Base-by-base conservation (phyloP, 75 land plant genomes). In the Selaginella moellendorffii region DNA sequence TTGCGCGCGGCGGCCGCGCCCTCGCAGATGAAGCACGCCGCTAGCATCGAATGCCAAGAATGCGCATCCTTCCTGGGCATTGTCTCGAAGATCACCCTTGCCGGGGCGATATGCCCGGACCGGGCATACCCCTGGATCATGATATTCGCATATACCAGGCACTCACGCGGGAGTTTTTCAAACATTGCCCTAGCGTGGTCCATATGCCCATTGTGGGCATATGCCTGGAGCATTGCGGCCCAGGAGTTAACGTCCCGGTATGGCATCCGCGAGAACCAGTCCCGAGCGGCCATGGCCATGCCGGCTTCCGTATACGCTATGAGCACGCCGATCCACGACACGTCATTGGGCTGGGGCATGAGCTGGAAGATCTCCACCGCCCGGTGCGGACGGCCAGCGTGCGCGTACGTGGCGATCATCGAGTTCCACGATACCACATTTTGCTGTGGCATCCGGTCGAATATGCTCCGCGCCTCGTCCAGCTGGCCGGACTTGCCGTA, bases 391-490 rank as follows among this genome's bases (percentile, higher is more conserved):
- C 24, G 59, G 9, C 59, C 59, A 21, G 24, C 23, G 19, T 56
- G 59, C 8, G 24, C 24, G 24, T 56, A 25, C 24, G 59, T 24
- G 25, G 25, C 5, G 59, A 56, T 56, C 23, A 56, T 56, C 8
- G 59, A 56, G 19, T 19, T 56, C 59, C 59, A 56, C 24, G 59
- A 19, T 2, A 56, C 24, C 59, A 56, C 59, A 21, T 56, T 19
- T n/a, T 56, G 19, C 21, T 56, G 24, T 46, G 59, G 59, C 59
- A 56, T 56, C 59, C 24, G 19, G n/a, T 56, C 21, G 24, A 56
- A 56, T 2, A 56, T 8, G 24, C 24, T 19, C 8, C 21, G 19
- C 9, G 59, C 59, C 24, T 56, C 59, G 19, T 56, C 23, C n/a
- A 56, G 8, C 8, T 2, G n/a, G 8, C 59, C 59, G 25, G 8